Evolutionary conservation across 139 green algal genomes (phyloP).

Genomic region (Picochlorum sp.): DNA sequence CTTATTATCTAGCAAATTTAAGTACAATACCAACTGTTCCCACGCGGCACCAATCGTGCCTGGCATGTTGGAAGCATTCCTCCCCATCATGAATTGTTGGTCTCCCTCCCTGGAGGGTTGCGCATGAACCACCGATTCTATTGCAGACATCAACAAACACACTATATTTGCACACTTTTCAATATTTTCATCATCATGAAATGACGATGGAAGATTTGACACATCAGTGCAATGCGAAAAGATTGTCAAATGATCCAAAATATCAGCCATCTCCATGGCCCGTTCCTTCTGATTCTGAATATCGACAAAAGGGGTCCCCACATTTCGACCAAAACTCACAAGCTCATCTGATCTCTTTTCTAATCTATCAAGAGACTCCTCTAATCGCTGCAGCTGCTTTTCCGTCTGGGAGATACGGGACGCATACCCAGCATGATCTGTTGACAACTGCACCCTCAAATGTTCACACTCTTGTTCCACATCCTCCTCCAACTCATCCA

Average conservation of each 20-base stretch:
- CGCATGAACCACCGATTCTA: neutral
- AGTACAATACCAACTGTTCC: conserved; percentile 49
- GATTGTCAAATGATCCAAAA: conserved; percentile 32
- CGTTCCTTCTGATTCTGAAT: conserved; percentile 18
- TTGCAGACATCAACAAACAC: neutral
- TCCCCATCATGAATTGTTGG: neutral
- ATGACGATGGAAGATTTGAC: conserved; percentile 37
- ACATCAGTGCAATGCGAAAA: conserved; percentile 36
- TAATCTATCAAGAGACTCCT: neutral
- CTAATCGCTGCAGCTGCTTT: neutral
- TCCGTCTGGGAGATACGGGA: conserved; percentile 1
- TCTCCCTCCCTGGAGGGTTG: neutral
- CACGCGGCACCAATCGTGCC: conserved; percentile 17
- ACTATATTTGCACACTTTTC: conserved; percentile 34
- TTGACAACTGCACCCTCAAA: neutral
- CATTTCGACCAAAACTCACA: neutral
- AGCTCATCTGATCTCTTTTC: conserved; percentile 5
- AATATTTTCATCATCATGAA: conserved; percentile 39
- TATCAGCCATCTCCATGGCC: conserved; percentile 24
- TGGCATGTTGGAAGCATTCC: neutral
- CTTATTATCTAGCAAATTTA: conserved; percentile 48
- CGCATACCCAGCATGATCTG: neutral
- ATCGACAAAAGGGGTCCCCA: conserved; percentile 14
- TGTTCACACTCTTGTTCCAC: neutral
- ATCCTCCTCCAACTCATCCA: neutral